Conservation (phyloP, 768 basidiomycete species). For the Boletus bicolor region DNA sequence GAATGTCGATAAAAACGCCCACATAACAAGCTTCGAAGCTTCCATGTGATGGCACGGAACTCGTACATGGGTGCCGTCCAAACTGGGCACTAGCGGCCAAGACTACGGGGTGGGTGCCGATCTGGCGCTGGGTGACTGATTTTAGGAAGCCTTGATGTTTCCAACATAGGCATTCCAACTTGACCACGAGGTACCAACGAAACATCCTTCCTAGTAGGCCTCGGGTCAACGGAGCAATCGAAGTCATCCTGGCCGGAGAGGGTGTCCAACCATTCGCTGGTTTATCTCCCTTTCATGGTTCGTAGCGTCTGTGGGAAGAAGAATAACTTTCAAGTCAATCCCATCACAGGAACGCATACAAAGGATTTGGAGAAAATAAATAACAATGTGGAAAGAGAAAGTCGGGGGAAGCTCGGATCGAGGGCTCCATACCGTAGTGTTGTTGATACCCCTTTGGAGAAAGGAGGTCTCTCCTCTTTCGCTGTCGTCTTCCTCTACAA, state of each 20-base stretch:
- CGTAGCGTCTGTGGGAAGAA: neutral
- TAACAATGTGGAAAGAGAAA: neutral
- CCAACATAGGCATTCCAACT: conserved; percentile 41
- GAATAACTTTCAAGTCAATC: neutral
- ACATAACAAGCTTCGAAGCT: conserved; percentile 30
- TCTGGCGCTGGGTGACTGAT: neutral
- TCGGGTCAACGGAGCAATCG: conserved; percentile 43
- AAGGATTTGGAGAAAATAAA: neutral
- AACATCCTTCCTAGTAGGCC: conserved; percentile 48
- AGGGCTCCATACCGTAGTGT: neutral
- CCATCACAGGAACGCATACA: neutral
- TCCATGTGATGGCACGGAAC: conserved; percentile 59
- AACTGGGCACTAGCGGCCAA: neutral
- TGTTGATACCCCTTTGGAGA: neutral
- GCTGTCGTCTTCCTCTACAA: neutral
- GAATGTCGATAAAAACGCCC: neutral
- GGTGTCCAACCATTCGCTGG: conserved; percentile 46
- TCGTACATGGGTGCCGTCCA: conserved; percentile 19
- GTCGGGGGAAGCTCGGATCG: neutral
- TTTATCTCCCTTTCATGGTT: conserved; percentile 55
- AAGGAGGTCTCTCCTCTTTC: no score
- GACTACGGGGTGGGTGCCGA: neutral
- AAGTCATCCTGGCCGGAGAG: conserved; percentile 46
- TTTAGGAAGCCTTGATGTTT: conserved; percentile 5
- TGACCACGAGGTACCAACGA: conserved; percentile 54